Percentiles rank a stretch among this genome's conserved stretches.
Conservation (phyloP, 2,329 filamentous ascomycete genomes). For the Exophiala sp. region DNA sequence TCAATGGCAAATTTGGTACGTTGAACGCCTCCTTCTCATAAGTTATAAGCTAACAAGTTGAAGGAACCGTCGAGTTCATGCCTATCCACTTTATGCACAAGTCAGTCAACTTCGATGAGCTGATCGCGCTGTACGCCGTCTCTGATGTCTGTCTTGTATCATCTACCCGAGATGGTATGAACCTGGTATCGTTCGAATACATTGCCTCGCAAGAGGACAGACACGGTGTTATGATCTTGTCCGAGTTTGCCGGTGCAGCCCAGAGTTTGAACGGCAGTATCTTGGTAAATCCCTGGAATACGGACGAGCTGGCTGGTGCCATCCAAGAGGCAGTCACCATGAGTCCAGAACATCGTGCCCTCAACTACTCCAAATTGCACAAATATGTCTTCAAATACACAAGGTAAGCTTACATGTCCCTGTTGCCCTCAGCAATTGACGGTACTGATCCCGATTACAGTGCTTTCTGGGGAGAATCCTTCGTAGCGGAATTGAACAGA, state of each 20-base stretch:
- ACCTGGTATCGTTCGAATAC: slow-evolving; percentile 96
- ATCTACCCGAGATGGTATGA: slow-evolving; percentile 98
- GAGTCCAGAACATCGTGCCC: slow-evolving; percentile 78
- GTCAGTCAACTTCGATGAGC: slow-evolving; percentile 89
- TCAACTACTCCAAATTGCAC: slow-evolving; percentile 87
- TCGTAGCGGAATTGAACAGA: slow-evolving; percentile 74
- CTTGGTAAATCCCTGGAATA: slow-evolving; percentile 98
- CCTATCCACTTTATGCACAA: slow-evolving; percentile 98
- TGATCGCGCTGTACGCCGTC: slow-evolving; percentile 87
- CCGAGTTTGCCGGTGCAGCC: slow-evolving; percentile 92
- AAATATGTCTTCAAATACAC: slow-evolving; percentile 98
- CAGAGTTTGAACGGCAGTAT: slow-evolving; percentile 91
- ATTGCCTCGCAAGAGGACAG: slow-evolving; percentile 88
- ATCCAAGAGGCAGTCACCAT: slow-evolving; percentile 97
- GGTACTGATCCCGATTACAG: slow-evolving; percentile 41
- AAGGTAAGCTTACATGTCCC: slow-evolving; percentile 45
- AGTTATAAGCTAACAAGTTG: slow-evolving; percentile 16
- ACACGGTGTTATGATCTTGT: slow-evolving; percentile 90
- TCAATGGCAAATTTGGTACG: slow-evolving; percentile 86
- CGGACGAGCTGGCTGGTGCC: slow-evolving; percentile 86
- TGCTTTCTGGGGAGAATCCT: slow-evolving; percentile 93
- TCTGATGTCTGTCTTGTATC: slow-evolving; percentile 91
- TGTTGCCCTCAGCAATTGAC: background rate
- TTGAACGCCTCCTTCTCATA: slow-evolving; percentile 2
- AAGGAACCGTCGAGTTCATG: slow-evolving; percentile 93